Evolutionary conservation across 2,329 filamentous ascomycete species (phyloP), one percentile per base, ranked within the genome.

Genomic region (Fusarium globosum): DNA sequence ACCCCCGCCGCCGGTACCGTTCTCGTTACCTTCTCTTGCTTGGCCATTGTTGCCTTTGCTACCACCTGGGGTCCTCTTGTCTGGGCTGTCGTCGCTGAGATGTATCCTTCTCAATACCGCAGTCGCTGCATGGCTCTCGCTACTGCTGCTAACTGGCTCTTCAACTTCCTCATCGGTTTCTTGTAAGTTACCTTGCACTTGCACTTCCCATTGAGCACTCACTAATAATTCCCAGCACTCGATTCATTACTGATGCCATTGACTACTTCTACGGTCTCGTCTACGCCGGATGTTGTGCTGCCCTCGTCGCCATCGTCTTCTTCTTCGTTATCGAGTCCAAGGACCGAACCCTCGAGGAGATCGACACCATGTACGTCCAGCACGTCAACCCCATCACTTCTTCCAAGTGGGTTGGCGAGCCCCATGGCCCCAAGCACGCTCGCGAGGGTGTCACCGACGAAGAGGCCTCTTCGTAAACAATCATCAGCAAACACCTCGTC

Each of bases 301-400:
- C 86, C 15, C 89, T 90, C 26, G 86, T 90, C 9, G 76, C 89
- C 23, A 86, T 94, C 56, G 91, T 94, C 66, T 94, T 91, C 85
- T 92, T 94, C 85, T 93, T 93, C 82, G 86, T 94, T 71, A 91
- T 91, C 77, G 92, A 94, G 83, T 91, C 88, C 69, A 91, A 92
- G 81, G 91, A 91, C 76, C 88, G 92, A 38, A 90, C 88, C 4
- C 86, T 95, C 23, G 93, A 94, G 83, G 92, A 94, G 81, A 91
- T 94, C 63, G 93, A 94, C 81, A 91, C 88, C 65, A 94, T 94
- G 92, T 95, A 95, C 79, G 84, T 87, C 23, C 76, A 83, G 43
- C 80, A 79, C 46, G 85, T 88, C 74, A 87, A 86, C 76, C 86
- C 87, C 28, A 86, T 86, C 76, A 84, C 81, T 59, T 87, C 85